Conservation (phyloP, 768 basidiomycete genomes). For the Amanita polypyramis region DNA sequence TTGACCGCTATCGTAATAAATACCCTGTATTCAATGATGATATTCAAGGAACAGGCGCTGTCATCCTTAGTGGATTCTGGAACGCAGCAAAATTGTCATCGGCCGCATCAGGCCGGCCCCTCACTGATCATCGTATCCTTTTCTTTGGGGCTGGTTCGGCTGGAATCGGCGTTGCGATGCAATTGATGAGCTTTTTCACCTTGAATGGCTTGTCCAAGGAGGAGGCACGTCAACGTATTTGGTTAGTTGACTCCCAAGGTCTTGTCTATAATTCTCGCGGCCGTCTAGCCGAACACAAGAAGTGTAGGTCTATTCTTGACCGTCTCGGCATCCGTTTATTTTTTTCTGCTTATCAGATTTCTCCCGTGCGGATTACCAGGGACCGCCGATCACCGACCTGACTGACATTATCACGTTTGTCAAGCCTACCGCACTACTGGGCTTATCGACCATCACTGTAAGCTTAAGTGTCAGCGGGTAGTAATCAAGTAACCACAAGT, state of each 20-base stretch:
- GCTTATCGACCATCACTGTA: conserved; percentile 77
- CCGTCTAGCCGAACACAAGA: conserved; percentile 72
- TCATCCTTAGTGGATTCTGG: conserved; percentile 83
- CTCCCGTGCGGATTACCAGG: conserved; percentile 69
- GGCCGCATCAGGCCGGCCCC: conserved; percentile 54
- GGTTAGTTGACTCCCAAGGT: conserved; percentile 80
- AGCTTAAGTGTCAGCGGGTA: conserved; percentile 6
- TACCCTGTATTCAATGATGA: conserved; percentile 87
- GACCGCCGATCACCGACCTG: conserved; percentile 65
- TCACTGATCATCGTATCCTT: conserved; percentile 72
- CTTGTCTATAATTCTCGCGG: conserved; percentile 72
- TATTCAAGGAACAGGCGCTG: conserved; percentile 86
- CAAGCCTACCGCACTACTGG: conserved; percentile 81
- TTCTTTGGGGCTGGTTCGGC: conserved; percentile 92
- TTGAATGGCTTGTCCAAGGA: conserved; percentile 66
- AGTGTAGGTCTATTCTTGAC: conserved; percentile 34
- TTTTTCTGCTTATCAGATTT: conserved; percentile 42
- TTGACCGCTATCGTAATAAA: conserved; percentile 62
- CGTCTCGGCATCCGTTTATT: conserved; percentile 4
- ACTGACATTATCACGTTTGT: conserved; percentile 73
- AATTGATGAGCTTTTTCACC: conserved; percentile 84
- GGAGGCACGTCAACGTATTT: conserved; percentile 70
- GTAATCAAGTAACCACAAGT: background rate
- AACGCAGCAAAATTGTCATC: conserved; percentile 77
- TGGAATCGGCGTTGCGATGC: conserved; percentile 86